A percentile compares a stretch with the other conserved stretches of the same genome.
phyloP scores from a whole-genome alignment of 2,329 filamentous ascomycete genomes.

The Botryotinia narcissicola region DNA sequence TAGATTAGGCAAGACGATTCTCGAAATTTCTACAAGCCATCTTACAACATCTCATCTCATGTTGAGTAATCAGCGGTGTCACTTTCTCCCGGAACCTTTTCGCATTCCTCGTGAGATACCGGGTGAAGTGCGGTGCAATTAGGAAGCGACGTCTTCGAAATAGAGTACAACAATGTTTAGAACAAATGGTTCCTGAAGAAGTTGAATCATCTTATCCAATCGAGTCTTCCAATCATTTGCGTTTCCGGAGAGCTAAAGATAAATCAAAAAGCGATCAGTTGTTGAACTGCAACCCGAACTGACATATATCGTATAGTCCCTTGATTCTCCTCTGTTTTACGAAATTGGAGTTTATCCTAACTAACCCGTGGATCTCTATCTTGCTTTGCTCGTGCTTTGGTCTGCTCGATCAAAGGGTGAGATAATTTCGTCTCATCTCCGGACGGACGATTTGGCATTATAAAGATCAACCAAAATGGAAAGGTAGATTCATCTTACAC shows the following conservation, averaged over 20 bases:
- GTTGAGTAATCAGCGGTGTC: background rate
- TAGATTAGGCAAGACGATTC: rapidly evolving
- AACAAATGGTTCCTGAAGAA: rapidly evolving
- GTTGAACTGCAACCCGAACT: background rate
- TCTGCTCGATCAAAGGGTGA: background rate
- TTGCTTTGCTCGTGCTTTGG: background rate
- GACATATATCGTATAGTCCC: background rate
- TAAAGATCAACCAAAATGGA: too few relatives aligned
- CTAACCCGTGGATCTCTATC: rapidly evolving
- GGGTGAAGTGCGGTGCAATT: background rate
- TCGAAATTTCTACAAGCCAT: background rate
- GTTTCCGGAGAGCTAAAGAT: background rate
- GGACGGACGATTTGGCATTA: background rate
- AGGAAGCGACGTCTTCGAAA: background rate
- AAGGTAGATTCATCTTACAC: too few relatives aligned
- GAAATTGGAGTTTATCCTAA: background rate
- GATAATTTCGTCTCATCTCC: background rate
- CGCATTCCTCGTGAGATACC: conserved; percentile 5
- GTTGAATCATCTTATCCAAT: too few relatives aligned
- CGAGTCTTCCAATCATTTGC: background rate
- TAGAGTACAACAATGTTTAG: background rate
- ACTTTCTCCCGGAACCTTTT: background rate
- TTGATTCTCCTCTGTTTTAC: background rate
- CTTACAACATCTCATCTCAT: background rate
- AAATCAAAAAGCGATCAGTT: background rate